Evolutionary conservation across 2,329 filamentous ascomycete genomes (phyloP), one percentile per base, ranked within the genome.

Genomic region (Cladosporium sp.): DNA sequence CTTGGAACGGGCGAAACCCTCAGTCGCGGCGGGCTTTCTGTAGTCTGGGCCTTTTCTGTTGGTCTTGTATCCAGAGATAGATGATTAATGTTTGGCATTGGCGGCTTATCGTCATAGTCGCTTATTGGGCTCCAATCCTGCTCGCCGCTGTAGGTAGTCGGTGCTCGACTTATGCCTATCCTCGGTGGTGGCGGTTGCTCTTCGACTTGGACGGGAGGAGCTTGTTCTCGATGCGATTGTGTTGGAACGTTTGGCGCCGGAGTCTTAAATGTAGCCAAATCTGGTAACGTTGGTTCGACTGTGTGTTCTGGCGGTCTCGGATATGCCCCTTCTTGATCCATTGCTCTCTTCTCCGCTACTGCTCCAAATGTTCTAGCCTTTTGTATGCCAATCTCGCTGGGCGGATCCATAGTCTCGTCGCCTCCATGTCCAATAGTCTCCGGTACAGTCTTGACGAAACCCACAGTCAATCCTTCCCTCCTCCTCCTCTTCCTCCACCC

Each of bases 391-490:
- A 97, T 89, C 74, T 95, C 90, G 24, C 87, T 82, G 1, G 88
- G 86, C 1, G 91, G 91, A 10, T 85, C 81, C 64, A 91, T 88
- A 64, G 90, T 90, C 77, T 97, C 93, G 74, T 97, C 94, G 38
- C 94, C 94, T 66, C 94, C 94, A 78, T 94, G 90, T 57, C 94
- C 94, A 74, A 98, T 97, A 68, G 97, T 79, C 57, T 92, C 90
- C 7, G 93, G 93, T 64, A 85, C 83, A 11, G 84, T 85, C 71
- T 91, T 87, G 62, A 85, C 86, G 73, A 97, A 97, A 65, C 84
- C 87, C 41, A 97, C 93, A 4, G 82, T 82, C 68, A 95, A 81
- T 11, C 90, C 90, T 77, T 92, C 91, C 74, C 85, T 87, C 64
- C 80, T 82, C 72, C 80, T 76, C 71, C 72, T 78, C 68, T 69